These are phyloP conservation scores for Beta lomatogona DNA, from an alignment of 179 eudicot genomes.

Conservation along the genomic window DNA sequence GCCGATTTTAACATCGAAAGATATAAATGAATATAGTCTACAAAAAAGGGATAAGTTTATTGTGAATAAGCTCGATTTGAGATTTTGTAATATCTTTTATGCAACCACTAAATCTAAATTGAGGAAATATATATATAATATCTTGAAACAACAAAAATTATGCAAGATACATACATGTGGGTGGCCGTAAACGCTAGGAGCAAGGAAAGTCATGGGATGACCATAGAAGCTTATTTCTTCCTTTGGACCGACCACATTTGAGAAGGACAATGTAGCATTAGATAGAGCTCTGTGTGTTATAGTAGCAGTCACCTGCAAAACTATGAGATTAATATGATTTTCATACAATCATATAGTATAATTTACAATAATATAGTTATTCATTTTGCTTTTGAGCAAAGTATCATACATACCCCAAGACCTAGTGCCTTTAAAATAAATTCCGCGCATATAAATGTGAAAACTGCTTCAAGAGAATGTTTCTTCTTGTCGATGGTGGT, in stretches of 20 bases:
- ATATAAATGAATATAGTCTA: too few relatives aligned
- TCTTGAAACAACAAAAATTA: neutral
- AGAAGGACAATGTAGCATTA: conserved; percentile 61
- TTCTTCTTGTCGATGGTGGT: conserved; percentile 57
- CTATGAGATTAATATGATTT: neutral
- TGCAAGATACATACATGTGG: conserved; percentile 48
- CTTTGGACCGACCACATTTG: conserved; percentile 67
- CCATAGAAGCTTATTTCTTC: conserved; percentile 74
- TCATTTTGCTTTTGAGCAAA: neutral
- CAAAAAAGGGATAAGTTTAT: too few relatives aligned
- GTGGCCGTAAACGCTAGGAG: conserved; percentile 71
- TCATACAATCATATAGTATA: neutral
- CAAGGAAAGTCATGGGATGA: conserved; percentile 58
- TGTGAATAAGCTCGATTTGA: too few relatives aligned
- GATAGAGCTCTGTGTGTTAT: conserved; percentile 31
- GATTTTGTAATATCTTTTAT: too few relatives aligned
- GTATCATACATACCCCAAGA: conserved; percentile 23
- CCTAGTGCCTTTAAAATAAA: conserved; percentile 35
- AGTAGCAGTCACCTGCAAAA: conserved; percentile 39
- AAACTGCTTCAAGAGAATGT: conserved; percentile 56
- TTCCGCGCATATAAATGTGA: conserved; percentile 35
- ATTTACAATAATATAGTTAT: neutral
- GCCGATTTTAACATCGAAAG: too few relatives aligned
- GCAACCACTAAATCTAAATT: too few relatives aligned
- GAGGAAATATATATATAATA: neutral